Evolutionary conservation across 2,329 filamentous ascomycete species (phyloP), one percentile per base, ranked within the genome.

Genomic region (Pezicula radicicola): DNA sequence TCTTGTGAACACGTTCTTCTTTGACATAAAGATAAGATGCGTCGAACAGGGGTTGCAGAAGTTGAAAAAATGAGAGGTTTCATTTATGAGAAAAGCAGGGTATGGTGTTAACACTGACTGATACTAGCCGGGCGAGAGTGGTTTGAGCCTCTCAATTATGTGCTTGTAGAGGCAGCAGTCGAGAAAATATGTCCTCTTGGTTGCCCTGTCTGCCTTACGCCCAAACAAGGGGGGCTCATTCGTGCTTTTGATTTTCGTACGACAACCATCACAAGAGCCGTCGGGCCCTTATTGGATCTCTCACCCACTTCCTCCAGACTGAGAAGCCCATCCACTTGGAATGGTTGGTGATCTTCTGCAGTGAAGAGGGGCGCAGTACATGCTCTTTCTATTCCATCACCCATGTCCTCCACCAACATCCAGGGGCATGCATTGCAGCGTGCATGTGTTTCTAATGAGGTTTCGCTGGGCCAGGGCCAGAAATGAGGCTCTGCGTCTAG

Each of bases 131-230:
- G 28, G 40, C 48, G 41, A 30, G 10, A 8, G 35, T 6, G 5
- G 35, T 37, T 16, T 15, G 35, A 37, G 35, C 35, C 13, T 37
- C 16, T 37, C 35, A 13, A 15, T 37, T 15, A 21, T 16, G 21
- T 37, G 30, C 48, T 33, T n/a, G 37, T 35, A 21, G 18, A 45
- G 37, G 47, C 35, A 33, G 30, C 37, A 16, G 16, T 19, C 41
- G 30, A 55, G 25, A 33, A 39, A 48, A 33, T 52, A 53, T 58
- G 58, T 9, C 56, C 52, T 59, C 49, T 35, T 25, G 42, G 45
- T 51, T 50, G 58, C 59, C 58, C 55, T 54, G 46, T 59, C 53
- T 48, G 58, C 57, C 56, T 53, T 49, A 48, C 43, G 33, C 25
- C 28, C 37, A 16, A 9, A 13, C 33, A 39, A 47, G n/a, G 10